phyloP scores from a whole-genome alignment of 768 basidiomycete species.

The Rhizopogon rudus region DNA sequence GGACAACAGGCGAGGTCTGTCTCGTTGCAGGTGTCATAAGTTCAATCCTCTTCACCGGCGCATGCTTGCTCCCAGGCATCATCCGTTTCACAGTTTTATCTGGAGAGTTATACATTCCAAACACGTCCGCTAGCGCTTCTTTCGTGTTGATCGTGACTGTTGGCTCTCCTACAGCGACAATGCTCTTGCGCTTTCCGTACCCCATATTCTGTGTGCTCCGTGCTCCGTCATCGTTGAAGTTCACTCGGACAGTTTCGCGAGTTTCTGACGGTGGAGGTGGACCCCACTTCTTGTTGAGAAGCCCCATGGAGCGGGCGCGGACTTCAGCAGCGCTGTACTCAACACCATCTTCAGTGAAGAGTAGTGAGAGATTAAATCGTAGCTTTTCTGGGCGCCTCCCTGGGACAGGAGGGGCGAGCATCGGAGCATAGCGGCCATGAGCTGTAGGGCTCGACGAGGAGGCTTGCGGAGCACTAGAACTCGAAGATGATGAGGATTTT shows the following conservation, averaged over 20 bases:
- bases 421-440: conserved; percentile 56
- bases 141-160: conserved; percentile 97
- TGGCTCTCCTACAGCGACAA: conserved; percentile 54
- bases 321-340: conserved; percentile 88
- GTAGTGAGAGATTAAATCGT: conserved; percentile 59
- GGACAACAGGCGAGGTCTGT: conserved; percentile 31
- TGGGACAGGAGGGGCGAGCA: conserved; percentile 65
- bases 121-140: conserved; percentile 89
- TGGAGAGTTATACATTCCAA: conserved; percentile 93
- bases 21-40: conserved; percentile 35
- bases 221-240: conserved; percentile 58
- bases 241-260: conserved; percentile 35
- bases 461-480: conserved; percentile 19
- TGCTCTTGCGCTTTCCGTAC: conserved; percentile 39
- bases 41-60: conserved; percentile 64
- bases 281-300: conserved; percentile 83
- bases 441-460: conserved; percentile 27
- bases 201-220: conserved; percentile 38
- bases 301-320: conserved; percentile 74
- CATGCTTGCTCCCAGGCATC: conserved; percentile 66
- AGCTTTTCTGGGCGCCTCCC: conserved; percentile 71
- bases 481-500: conserved; percentile 10
- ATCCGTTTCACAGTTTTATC: conserved; percentile 61
- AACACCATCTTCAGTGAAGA: conserved; percentile 70
- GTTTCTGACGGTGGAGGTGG: conserved; percentile 46